Conservation (phyloP, 2,329 filamentous ascomycete species). For the Magnaporthiopsis rhizophila region DNA sequence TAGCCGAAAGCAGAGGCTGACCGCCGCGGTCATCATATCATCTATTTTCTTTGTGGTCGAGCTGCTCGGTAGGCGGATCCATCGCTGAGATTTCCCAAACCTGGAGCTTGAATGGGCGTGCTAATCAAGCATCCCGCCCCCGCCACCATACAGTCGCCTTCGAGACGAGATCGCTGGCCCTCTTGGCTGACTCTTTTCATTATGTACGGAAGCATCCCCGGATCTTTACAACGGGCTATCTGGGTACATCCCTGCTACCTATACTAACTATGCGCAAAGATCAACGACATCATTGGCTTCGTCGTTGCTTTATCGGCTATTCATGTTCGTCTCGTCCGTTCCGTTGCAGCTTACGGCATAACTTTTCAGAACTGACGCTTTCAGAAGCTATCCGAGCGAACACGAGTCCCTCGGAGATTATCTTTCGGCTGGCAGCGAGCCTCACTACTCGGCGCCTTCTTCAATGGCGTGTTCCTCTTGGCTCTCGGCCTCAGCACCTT, state of each 20-base stretch:
- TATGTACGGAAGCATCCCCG: constrained; percentile 42
- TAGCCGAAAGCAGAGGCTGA: constrained; percentile 36
- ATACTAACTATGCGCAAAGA: constrained; percentile 26
- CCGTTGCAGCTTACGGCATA: background rate
- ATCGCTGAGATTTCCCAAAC: too few relatives aligned
- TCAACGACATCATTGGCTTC: constrained; percentile 66
- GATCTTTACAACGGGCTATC: background rate
- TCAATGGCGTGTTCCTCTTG: constrained; percentile 69
- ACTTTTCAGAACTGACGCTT: constrained; percentile 6
- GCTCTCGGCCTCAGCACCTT: constrained; percentile 66
- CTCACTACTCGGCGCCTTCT: constrained; percentile 67
- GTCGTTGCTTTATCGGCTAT: constrained; percentile 58
- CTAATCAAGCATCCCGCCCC: constrained; percentile 7
- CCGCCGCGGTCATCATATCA: constrained; percentile 39
- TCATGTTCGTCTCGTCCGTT: constrained; percentile 34
- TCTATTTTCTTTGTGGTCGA: constrained; percentile 44
- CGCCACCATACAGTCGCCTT: constrained; percentile 47
- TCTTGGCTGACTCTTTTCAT: constrained; percentile 73
- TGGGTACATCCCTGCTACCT: too few relatives aligned
- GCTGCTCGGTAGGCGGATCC: constrained; percentile 31
- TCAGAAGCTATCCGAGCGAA: constrained; percentile 45
- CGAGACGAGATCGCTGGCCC: constrained; percentile 61
- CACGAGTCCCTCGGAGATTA: constrained; percentile 46
- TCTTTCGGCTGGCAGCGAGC: constrained; percentile 74
- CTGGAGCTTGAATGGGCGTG: background rate